These are phyloP conservation scores for Solanum hybrid DNA, from an alignment of 305 asterid genomes.

Conservation along the genomic window DNA sequence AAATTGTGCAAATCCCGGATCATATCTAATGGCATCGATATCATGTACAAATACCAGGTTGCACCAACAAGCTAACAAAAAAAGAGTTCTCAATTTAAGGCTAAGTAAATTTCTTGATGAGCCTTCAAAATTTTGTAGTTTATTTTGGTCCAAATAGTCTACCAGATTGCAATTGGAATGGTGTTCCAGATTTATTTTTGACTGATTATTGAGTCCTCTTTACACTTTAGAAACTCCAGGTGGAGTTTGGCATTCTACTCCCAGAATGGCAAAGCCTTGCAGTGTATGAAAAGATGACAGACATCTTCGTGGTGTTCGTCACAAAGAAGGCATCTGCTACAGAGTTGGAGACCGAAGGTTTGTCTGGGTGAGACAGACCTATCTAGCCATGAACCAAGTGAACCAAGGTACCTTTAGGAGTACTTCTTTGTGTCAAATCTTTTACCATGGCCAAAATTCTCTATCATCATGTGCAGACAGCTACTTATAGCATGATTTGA, in stretches of 20 bases:
- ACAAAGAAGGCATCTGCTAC: not conserved
- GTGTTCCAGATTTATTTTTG: not conserved
- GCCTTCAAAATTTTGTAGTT: not conserved
- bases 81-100: not conserved
- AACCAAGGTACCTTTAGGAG: not conserved
- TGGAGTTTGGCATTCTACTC: not conserved
- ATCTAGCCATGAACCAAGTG: not conserved
- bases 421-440: not conserved
- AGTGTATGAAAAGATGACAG: not conserved
- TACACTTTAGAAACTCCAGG: not conserved
- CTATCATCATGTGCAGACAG: not conserved
- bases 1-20: not conserved
- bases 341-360: not conserved
- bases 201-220: not conserved
- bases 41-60: not conserved
- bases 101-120: not conserved
- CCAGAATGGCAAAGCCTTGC: not conserved
- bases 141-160: not conserved
- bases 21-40: not conserved
- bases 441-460: not conserved
- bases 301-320: not conserved
- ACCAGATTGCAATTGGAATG: not conserved
- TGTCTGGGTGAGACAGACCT: not conserved
- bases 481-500: not conserved
- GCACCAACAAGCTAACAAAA: not conserved